These are phyloP conservation scores for Pseudoneurospora amorphoporcata DNA, from an alignment of 495 filamentous ascomycete genomes.

Conservation along the genomic window DNA sequence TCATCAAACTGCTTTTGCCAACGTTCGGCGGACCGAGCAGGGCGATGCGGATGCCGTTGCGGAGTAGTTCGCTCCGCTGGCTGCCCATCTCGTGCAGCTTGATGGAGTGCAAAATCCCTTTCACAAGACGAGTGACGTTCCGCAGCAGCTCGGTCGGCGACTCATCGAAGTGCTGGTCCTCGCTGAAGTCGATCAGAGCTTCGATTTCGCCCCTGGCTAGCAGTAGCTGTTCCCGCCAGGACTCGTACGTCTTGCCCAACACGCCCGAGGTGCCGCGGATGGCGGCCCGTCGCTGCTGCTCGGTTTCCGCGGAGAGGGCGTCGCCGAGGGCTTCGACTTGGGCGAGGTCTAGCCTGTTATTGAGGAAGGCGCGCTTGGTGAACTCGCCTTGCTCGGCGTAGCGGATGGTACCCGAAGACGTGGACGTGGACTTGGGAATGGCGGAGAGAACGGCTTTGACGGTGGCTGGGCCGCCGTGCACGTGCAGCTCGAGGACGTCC, in stretches of 20 bases:
- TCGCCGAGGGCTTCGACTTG: slow-evolving; percentile 90
- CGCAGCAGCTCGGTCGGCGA: slow-evolving; percentile 58
- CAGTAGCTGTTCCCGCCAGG: slow-evolving; percentile 68
- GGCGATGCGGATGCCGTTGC: slow-evolving; percentile 76
- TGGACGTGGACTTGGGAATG: slow-evolving; percentile 41
- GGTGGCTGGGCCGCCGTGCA: slow-evolving; percentile 86
- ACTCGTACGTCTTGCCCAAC: slow-evolving; percentile 71
- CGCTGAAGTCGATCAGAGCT: slow-evolving; percentile 91
- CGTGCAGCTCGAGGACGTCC: slow-evolving; percentile 82
- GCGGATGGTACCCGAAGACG: slow-evolving; percentile 39
- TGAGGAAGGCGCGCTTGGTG: slow-evolving; percentile 84
- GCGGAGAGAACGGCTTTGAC: slow-evolving; percentile 75
- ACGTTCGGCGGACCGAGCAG: slow-evolving; percentile 88
- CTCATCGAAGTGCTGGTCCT: slow-evolving; percentile 96
- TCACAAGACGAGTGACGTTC: slow-evolving; percentile 56
- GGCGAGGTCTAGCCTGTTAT: slow-evolving; percentile 75
- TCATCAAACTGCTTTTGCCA: slow-evolving; percentile 89
- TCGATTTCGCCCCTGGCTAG: slow-evolving; percentile 84
- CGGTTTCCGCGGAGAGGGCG: slow-evolving; percentile 75
- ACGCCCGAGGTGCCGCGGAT: slow-evolving; percentile 64
- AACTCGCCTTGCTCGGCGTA: slow-evolving; percentile 96
- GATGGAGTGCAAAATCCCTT: slow-evolving; percentile 49
- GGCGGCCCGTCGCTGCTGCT: slow-evolving; percentile 82
- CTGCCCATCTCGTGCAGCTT: slow-evolving; percentile 61
- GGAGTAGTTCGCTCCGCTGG: slow-evolving; percentile 71